Evolutionary conservation across 345 rosid species (phyloP).

Genomic region (Camelina sativa): DNA sequence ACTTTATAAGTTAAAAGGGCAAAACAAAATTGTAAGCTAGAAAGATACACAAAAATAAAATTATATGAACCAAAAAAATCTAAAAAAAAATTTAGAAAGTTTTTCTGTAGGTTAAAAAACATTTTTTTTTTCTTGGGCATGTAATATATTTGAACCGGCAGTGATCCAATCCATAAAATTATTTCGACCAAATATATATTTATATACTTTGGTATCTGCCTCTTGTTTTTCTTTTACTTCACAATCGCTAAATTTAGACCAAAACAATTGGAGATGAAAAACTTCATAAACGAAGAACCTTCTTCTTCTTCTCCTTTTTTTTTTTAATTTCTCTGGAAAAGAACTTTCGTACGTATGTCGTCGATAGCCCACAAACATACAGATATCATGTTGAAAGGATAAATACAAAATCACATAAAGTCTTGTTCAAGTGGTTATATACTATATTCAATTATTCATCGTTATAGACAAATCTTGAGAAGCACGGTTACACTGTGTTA

Average conservation of each 20-base stretch:
- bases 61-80: no score
- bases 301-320: not conserved
- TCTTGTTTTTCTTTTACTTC: not conserved
- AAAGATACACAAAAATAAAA: no score
- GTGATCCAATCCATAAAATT: no score
- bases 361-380: slow-evolving; percentile 26
- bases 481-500: not conserved
- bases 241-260: not conserved
- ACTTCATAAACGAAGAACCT: not conserved
- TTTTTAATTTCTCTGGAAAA: not conserved
- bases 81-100: no score
- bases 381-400: slow-evolving; percentile 25
- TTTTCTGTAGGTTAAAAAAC: no score
- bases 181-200: no score
- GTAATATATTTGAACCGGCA: no score
- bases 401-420: slow-evolving; percentile 18
- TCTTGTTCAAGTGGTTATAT: not conserved
- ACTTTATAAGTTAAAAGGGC: no score
- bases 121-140: no score
- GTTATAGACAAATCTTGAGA: slow-evolving; percentile 10
- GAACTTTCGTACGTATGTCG: not conserved
- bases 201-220: not conserved
- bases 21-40: no score
- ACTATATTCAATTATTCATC: not conserved
- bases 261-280: not conserved